These are phyloP conservation scores for Obelidium mucronatum DNA, from an alignment of 192 early-diverging fungal species.

Conservation along the genomic window DNA sequence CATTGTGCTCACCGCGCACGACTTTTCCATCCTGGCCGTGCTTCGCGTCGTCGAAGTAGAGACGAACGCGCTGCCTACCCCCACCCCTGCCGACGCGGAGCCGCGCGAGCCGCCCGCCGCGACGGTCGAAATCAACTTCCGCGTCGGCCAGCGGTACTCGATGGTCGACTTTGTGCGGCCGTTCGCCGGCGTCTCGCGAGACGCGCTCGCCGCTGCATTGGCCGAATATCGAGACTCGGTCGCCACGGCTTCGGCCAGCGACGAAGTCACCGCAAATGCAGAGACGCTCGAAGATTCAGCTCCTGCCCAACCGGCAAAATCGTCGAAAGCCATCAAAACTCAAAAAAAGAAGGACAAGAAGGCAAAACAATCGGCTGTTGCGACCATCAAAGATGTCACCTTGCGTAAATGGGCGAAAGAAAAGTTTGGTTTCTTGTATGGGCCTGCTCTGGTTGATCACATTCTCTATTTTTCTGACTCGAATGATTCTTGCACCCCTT, in stretches of 20 bases:
- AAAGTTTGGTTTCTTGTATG: constrained; percentile 64
- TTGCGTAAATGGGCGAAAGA: constrained; percentile 44
- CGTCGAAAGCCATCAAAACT: neutral
- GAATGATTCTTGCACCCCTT: too few species aligned
- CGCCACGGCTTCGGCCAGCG: neutral
- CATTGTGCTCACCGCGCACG: constrained; percentile 91
- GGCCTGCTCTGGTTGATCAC: constrained; percentile 89
- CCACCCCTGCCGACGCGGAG: neutral
- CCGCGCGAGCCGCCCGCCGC: neutral
- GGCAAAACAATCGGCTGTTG: neutral
- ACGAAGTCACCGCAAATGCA: neutral
- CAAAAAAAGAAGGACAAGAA: constrained; percentile 43
- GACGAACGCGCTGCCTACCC: constrained; percentile 57
- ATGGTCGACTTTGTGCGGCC: constrained; percentile 62
- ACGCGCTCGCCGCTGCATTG: constrained; percentile 51
- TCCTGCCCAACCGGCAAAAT: neutral
- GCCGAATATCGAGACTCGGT: constrained; percentile 52
- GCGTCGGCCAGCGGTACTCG: constrained; percentile 83
- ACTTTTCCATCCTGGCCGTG: constrained; percentile 83
- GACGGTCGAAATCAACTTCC: constrained; percentile 62
- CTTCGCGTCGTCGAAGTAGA: constrained; percentile 88
- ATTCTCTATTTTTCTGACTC: constrained; percentile 63
- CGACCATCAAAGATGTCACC: constrained; percentile 1
- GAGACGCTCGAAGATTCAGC: neutral
- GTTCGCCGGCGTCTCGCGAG: constrained; percentile 60